Conservation (phyloP, 2,329 filamentous ascomycete species). For the Clarireedia homoeocarpa region DNA sequence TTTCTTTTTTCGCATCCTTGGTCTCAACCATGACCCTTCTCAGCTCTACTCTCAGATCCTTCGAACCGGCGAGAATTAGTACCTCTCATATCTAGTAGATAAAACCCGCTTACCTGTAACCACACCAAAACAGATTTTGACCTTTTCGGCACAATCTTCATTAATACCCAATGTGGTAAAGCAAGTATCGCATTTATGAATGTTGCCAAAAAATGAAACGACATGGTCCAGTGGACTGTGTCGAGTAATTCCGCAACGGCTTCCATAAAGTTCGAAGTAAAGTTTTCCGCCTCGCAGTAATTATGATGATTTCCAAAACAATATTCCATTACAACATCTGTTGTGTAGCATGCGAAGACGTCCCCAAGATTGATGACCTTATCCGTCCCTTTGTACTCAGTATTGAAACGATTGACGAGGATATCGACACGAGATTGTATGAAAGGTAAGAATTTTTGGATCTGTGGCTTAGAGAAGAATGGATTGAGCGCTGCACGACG, state of each 20-base stretch:
- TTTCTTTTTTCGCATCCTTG: slow-evolving; percentile 10
- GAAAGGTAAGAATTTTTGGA: slow-evolving; percentile 1
- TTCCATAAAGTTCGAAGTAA: neutral
- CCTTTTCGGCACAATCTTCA: neutral
- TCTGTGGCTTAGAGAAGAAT: slow-evolving; percentile 18
- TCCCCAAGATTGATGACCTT: neutral
- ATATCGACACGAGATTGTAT: slow-evolving; percentile 3
- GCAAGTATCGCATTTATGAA: neutral
- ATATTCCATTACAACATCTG: slow-evolving; percentile 26
- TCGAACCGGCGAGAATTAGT: neutral
- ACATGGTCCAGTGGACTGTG: neutral
- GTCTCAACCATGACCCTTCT: slow-evolving; percentile 1
- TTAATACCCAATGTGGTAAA: neutral
- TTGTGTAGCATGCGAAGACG: neutral
- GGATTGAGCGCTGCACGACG: slow-evolving; percentile 17
- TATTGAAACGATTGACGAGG: neutral
- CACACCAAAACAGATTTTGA: neutral
- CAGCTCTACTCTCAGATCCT: slow-evolving; percentile 1
- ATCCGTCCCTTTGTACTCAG: neutral
- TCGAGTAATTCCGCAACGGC: neutral
- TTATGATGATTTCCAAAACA: slow-evolving; percentile 5
- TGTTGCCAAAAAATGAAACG: neutral
- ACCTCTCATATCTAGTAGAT: neutral
- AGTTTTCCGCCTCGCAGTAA: neutral
- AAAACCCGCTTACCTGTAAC: neutral